Evolutionary conservation across 768 basidiomycete species (phyloP).

Genomic region (Tricholoma matsutake): DNA sequence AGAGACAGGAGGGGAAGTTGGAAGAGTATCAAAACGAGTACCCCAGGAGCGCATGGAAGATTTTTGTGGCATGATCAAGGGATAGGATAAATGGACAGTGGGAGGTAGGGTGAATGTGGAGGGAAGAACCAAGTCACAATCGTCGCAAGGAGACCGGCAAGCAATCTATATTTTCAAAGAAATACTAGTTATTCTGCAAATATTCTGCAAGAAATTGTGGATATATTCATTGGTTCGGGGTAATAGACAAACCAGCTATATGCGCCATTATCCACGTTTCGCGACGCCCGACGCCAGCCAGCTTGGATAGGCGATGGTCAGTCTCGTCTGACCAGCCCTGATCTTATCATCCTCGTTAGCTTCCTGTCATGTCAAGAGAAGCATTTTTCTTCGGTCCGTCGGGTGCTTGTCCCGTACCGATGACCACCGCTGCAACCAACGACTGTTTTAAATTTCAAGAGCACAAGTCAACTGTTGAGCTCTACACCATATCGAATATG

Average conservation of each 20-base stretch:
- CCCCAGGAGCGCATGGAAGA: constrained; percentile 56
- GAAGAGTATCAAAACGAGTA: constrained; percentile 67
- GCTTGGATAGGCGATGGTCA: constrained; percentile 33
- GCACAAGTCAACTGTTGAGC: background rate
- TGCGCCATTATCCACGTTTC: constrained; percentile 35
- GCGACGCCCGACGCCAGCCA: constrained; percentile 38
- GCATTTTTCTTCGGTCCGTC: constrained; percentile 3
- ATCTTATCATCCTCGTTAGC: constrained; percentile 27
- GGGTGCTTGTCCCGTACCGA: background rate
- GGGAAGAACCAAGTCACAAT: constrained; percentile 6
- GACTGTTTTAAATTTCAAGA: background rate
- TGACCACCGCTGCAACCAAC: background rate
- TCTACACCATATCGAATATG: background rate
- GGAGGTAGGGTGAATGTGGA: constrained; percentile 10
- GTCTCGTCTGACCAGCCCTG: constrained; percentile 10
- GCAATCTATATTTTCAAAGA: constrained; percentile 3
- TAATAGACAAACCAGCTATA: background rate
- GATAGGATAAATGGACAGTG: constrained; percentile 19
- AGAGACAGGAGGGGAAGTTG: constrained; percentile 45
- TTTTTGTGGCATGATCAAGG: constrained; percentile 43
- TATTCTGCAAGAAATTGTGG: background rate
- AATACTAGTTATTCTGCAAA: background rate
- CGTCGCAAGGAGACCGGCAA: background rate
- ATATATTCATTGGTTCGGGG: background rate
- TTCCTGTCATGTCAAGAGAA: constrained; percentile 50